A percentile compares a stretch with the other conserved stretches of the same genome.
Conservation (phyloP, 2,329 filamentous ascomycete species). For the Lasiodiplodia gonubiensis region DNA sequence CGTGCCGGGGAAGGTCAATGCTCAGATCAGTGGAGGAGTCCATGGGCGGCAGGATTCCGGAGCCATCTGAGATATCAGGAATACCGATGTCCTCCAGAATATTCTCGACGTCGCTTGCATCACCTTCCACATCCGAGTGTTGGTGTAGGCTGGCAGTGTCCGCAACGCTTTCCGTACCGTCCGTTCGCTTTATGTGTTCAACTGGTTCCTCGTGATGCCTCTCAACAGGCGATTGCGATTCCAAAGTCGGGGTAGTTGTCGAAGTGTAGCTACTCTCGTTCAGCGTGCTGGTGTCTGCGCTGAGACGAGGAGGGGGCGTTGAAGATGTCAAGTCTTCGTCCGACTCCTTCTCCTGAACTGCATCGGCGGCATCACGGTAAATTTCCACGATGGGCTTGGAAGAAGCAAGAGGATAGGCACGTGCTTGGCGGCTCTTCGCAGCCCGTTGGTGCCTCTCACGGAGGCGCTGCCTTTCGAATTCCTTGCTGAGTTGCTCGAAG, state of each 20-base stretch:
- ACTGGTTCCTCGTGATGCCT: constrained; percentile 34
- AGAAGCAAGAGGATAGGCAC: constrained; percentile 85
- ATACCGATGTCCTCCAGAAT: constrained; percentile 71
- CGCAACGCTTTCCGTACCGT: constrained; percentile 36
- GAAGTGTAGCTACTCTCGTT: constrained; percentile 43
- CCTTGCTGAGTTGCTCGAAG: constrained; percentile 94
- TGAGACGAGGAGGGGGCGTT: constrained; percentile 40
- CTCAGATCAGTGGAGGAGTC: constrained; percentile 64
- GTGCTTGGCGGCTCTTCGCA: constrained; percentile 74
- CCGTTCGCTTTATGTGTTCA: constrained; percentile 12
- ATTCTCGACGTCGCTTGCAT: constrained; percentile 72
- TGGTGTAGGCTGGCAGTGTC: constrained; percentile 40
- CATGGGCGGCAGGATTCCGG: constrained; percentile 57
- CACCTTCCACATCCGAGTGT: constrained; percentile 59
- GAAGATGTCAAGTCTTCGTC: constrained; percentile 63
- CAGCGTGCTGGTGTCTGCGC: constrained; percentile 46
- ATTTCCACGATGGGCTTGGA: constrained; percentile 97
- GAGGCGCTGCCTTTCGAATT: constrained; percentile 93
- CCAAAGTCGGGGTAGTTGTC: constrained; percentile 41
- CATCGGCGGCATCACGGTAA: constrained; percentile 91
- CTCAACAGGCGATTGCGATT: constrained; percentile 44
- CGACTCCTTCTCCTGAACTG: constrained; percentile 78
- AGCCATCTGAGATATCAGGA: constrained; percentile 64
- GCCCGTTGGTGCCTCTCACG: constrained; percentile 82
- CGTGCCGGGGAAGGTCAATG: constrained; percentile 85